Base-by-base conservation (phyloP, 306 rosid species). In the Cyclanthera cordifolia region DNA sequence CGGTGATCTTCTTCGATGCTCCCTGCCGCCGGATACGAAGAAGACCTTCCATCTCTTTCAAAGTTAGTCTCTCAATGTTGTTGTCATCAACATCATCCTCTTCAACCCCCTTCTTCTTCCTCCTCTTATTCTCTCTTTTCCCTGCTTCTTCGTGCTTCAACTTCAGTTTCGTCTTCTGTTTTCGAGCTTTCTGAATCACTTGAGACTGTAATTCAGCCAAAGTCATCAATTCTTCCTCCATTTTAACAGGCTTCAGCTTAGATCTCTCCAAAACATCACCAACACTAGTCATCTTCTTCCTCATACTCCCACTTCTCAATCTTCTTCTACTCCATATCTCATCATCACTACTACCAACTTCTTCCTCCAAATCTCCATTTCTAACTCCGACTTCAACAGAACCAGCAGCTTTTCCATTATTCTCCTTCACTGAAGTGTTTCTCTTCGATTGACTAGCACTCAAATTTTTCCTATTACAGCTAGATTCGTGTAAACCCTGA, bases 241-340 rank as follows among this genome's bases (percentile, higher is more conserved):
- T 65, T 73, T 70, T 81, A 4, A 72, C n/a, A n/a, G n/a, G 79
- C 75, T 84, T 84, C 0, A 80, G 70, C 19, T 74, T 61, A 14
- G 92, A 82, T 83, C 87, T 81, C 78, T 85, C 87, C 83, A 86
- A 77, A 46, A 89, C 79, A 67, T 92, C 95, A 64, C 82, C 96
- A 59, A 89, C 86, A 1, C 80, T 79, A 47, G 81, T 73, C 82
- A 51, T 89, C 77, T 82, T 87, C 93, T 73, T 87, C 82, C 75
- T 85, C 84, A 66, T 54, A 50, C 79, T 76, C 37, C 79, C 66
- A 53, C 74, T 73, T 71, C 86, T 78, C 78, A 73, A 60, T 69
- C 80, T 75, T 64, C 79, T 83, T 47, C 77, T 51, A 51, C 76
- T 61, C 79, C 74, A 64, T 32, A 37, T 39, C 11, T 3, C 72